Evolutionary conservation across 768 basidiomycete species (phyloP).

Genomic region (Grammothele lineata): DNA sequence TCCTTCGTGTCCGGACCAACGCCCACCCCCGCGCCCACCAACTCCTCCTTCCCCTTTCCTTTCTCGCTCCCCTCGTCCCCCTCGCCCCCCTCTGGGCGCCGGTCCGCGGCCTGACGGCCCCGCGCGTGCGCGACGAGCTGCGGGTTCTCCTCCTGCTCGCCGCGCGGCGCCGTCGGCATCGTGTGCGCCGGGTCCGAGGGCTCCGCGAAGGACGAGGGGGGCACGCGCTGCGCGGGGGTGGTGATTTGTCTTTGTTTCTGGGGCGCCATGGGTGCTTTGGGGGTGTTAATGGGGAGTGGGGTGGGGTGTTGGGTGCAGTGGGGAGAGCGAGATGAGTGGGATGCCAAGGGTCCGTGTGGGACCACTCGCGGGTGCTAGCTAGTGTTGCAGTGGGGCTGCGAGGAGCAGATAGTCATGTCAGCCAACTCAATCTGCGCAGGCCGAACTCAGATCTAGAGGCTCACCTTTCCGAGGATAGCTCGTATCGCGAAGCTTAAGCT

Average conservation of each 20-base stretch:
- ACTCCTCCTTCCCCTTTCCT: background rate
- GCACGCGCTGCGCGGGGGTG: slow-evolving; percentile 2
- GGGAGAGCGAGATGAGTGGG: too few relatives aligned
- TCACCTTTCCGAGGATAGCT: too few relatives aligned
- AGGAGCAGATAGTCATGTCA: too few relatives aligned
- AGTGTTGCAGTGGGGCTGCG: too few relatives aligned
- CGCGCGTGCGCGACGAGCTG: slow-evolving; percentile 22
- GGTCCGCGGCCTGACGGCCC: slow-evolving; percentile 11
- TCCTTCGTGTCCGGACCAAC: too few relatives aligned
- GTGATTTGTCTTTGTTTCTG: slow-evolving; percentile 1
- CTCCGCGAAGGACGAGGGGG: slow-evolving; percentile 23
- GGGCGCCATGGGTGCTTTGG: background rate
- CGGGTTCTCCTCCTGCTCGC: slow-evolving; percentile 30
- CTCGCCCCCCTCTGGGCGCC: background rate
- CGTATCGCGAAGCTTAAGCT: too few relatives aligned
- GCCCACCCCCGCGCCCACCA: too few relatives aligned
- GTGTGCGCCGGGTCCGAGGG: slow-evolving; percentile 27
- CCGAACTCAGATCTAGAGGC: too few relatives aligned
- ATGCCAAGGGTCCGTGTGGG: too few relatives aligned
- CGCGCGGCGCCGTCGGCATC: slow-evolving; percentile 22
- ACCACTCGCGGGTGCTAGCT: too few relatives aligned
- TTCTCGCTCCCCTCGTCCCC: background rate
- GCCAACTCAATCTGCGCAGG: too few relatives aligned
- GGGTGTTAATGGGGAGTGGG: background rate
- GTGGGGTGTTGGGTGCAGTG: too few relatives aligned